Evolutionary conservation across 1,284 basidiomycete genomes (phyloP).

Genomic region (Lentinula novae-zelandiae): DNA sequence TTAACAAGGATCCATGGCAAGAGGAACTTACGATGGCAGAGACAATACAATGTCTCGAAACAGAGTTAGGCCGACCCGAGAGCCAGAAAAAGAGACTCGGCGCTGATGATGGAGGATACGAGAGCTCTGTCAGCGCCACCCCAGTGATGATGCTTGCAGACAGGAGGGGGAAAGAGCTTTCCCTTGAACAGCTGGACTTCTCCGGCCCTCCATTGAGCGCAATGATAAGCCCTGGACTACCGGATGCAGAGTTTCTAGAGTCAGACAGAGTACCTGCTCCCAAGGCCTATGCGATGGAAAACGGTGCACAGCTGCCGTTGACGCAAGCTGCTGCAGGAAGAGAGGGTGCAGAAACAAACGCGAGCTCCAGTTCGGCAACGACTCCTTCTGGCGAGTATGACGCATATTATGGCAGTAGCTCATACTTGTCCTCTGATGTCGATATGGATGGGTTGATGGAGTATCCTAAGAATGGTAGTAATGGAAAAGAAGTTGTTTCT

Average conservation of each 20-base stretch:
- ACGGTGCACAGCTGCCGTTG: slow-evolving; percentile 38
- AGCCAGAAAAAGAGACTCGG: slow-evolving; percentile 65
- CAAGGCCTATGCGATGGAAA: slow-evolving; percentile 36
- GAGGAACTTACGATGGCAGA: slow-evolving; percentile 82
- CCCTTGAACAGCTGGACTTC: slow-evolving; percentile 62
- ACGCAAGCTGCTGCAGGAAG: slow-evolving; percentile 20
- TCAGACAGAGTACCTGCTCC: slow-evolving; percentile 6
- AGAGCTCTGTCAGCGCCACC: slow-evolving; percentile 41
- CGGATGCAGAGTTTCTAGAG: slow-evolving; percentile 14
- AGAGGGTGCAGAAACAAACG: background rate
- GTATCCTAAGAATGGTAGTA: background rate
- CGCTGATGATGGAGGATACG: slow-evolving; percentile 31
- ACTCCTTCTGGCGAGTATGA: slow-evolving; percentile 11
- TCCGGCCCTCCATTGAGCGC: slow-evolving; percentile 45
- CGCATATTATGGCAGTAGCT: background rate
- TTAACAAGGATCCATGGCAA: slow-evolving; percentile 60
- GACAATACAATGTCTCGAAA: slow-evolving; percentile 76
- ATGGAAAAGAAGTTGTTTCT: background rate
- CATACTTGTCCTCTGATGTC: slow-evolving; percentile 11
- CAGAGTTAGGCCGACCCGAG: slow-evolving; percentile 68
- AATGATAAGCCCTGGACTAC: slow-evolving; percentile 17
- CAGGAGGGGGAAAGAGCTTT: slow-evolving; percentile 32
- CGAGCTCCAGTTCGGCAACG: slow-evolving; percentile 6
- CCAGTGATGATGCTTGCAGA: slow-evolving; percentile 37
- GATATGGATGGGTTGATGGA: slow-evolving; percentile 18